A percentile compares a stretch with the other conserved stretches of the same genome.
phyloP scores from a whole-genome alignment of 1,139 yeast species.

The Kazachstania sp. region DNA sequence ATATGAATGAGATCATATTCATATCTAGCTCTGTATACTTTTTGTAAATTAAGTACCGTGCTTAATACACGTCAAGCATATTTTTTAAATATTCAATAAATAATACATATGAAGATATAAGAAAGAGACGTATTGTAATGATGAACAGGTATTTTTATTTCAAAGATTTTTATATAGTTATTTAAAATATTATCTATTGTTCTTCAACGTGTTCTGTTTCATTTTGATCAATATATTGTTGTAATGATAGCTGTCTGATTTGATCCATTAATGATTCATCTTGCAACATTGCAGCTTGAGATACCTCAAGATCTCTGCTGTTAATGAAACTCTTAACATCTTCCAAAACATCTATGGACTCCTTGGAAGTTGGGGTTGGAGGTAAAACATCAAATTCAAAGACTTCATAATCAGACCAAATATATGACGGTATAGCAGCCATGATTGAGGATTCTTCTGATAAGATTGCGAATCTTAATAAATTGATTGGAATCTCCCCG shows the following conservation, averaged over 20 bases:
- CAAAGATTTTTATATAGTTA: no score
- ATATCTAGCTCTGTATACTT: no score
- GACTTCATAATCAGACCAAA: slow-evolving; percentile 55
- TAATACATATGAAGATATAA: no score
- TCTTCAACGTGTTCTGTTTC: slow-evolving; percentile 3
- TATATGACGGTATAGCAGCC: slow-evolving; percentile 54
- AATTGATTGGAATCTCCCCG: slow-evolving; percentile 45
- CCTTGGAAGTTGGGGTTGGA: slow-evolving; percentile 37
- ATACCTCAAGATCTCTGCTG: slow-evolving; percentile 26
- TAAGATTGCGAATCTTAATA: slow-evolving; percentile 56
- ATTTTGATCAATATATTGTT: slow-evolving; percentile 26
- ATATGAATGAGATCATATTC: no score
- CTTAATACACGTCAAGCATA: no score
- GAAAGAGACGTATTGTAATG: no score
- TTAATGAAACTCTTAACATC: slow-evolving; percentile 35
- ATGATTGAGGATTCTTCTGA: slow-evolving; percentile 63
- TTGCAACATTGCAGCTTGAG: slow-evolving; percentile 23
- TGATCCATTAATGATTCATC: slow-evolving; percentile 28
- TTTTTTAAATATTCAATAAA: no score
- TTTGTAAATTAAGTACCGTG: no score
- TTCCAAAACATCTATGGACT: slow-evolving; percentile 30
- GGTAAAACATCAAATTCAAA: slow-evolving; percentile 68
- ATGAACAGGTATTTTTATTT: no score
- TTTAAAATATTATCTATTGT: not conserved
- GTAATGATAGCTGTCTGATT: slow-evolving; percentile 28